phyloP scores from a whole-genome alignment of 257 asterid genomes.

The Penstemon barbatus region DNA sequence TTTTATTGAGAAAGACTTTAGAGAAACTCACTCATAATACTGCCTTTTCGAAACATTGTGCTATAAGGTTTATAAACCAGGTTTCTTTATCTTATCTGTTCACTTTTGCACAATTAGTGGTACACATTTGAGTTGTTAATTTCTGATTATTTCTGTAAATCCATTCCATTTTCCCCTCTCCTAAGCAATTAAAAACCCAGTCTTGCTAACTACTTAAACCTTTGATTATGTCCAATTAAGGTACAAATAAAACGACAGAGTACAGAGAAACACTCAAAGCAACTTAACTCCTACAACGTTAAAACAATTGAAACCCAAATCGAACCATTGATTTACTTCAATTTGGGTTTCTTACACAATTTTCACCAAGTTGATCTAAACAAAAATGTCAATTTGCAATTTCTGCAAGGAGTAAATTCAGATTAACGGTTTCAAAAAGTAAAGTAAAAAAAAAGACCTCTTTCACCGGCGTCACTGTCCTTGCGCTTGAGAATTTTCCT shows the following conservation, averaged over 20 bases:
- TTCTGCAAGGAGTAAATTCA: too few species aligned
- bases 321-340: not conserved
- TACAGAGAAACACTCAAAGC: not conserved
- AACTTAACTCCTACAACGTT: not conserved
- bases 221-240: not conserved
- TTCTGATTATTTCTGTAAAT: not conserved
- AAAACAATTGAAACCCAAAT: not conserved
- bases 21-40: not conserved
- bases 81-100: not conserved
- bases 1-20: not conserved
- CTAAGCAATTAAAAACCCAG: constrained; percentile 14
- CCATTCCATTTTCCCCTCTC: not conserved
- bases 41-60: constrained; percentile 2
- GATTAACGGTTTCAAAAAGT: not conserved
- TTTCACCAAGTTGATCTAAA: too few species aligned
- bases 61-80: not conserved
- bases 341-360: too few species aligned
- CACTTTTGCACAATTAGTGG: too few species aligned
- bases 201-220: not conserved
- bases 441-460: constrained; percentile 41
- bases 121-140: too few species aligned
- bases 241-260: not conserved
- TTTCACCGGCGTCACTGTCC: constrained; percentile 97
- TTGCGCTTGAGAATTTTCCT: constrained; percentile 87
- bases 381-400: too few species aligned